phyloP scores from a whole-genome alignment of 345 rosid species.

The Geranium rotundifolium region DNA sequence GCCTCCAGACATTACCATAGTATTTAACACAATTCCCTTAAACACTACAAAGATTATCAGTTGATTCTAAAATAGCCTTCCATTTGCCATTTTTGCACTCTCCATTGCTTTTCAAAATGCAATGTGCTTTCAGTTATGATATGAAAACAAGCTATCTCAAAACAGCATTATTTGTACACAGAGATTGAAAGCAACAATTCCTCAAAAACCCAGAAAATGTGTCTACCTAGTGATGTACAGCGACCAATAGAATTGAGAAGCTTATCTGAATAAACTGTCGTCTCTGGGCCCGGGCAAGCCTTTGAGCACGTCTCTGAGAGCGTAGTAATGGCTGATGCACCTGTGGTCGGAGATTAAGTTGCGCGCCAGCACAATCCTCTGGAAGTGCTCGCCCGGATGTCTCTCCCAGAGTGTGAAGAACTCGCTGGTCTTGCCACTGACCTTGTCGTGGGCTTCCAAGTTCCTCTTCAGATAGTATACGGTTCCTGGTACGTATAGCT shows the following conservation, averaged over 20 bases:
- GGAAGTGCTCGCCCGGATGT: slow-evolving; percentile 76
- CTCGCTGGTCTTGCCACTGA: slow-evolving; percentile 23
- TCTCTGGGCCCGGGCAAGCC: slow-evolving; percentile 40
- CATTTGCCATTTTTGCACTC: too few species aligned
- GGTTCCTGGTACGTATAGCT: slow-evolving; percentile 68
- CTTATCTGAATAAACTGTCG: slow-evolving; percentile 33
- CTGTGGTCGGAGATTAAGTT: slow-evolving; percentile 79
- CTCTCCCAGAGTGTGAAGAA: slow-evolving; percentile 74
- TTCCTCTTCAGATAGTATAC: slow-evolving; percentile 72
- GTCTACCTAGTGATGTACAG: not conserved
- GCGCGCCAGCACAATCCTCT: slow-evolving; percentile 69
- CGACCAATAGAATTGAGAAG: not conserved
- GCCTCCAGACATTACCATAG: too few species aligned
- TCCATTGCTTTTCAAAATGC: too few species aligned
- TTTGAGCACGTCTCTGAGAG: slow-evolving; percentile 79
- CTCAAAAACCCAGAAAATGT: not conserved
- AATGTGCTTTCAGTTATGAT: too few species aligned
- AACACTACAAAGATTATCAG: too few species aligned
- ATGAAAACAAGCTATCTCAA: too few species aligned
- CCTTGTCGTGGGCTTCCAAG: slow-evolving; percentile 12
- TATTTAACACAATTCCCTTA: too few species aligned
- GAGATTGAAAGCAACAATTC: too few species aligned
- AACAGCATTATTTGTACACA: too few species aligned
- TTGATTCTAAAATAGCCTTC: too few species aligned
- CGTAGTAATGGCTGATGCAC: slow-evolving; percentile 82